Base-by-base conservation (phyloP, 768 basidiomycete genomes). In the Ramaria sp. region DNA sequence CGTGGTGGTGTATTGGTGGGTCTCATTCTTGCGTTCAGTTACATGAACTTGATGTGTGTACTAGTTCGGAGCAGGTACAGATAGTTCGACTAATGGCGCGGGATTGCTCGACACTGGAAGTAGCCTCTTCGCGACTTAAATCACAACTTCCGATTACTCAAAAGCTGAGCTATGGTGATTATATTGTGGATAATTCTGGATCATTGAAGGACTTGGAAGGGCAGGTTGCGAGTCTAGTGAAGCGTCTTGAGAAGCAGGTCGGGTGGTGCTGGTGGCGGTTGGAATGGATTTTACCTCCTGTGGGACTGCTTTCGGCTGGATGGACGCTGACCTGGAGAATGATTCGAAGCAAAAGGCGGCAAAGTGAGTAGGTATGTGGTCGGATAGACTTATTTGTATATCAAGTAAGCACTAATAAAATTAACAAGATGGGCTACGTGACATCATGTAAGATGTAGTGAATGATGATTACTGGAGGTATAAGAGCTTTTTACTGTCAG, bases 1-100 rank as follows among this genome's bases (percentile, higher is more conserved):
- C 22, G 75, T 93, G 3, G 83, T 99, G 9, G 93, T 96, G 5
- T 94, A 91, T 64, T 96, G 93, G 95, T 96, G 52, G 48, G 78
- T 69, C 18, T 37, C 34, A 41, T 20, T 20, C 3, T 20, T 32
- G 18, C 39, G 48, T 56, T 27, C 43, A 13, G 28, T 24, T 22
- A 30, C 28, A 34, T 5, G 12, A 41, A 18, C 32, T 34, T 34
- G 32, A 48, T 24, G 37, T 47, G 27, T 16, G 41, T 24, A 18
- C 32, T 60, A 94, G 94, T 61, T 88, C 92, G 9, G 73, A 82
- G 2, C 82, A 87, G 50, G 71, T 92, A 0, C 95, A 99, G 62
- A 77, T 95, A 1, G 78, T 82, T 49, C 81, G 95, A 7, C 77
- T 99, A 22, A 84, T 88, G 72, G 63, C 71, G 3, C 82, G 95